Conservation (phyloP, 176 grass and related monocot species). For the Areca catechu region DNA sequence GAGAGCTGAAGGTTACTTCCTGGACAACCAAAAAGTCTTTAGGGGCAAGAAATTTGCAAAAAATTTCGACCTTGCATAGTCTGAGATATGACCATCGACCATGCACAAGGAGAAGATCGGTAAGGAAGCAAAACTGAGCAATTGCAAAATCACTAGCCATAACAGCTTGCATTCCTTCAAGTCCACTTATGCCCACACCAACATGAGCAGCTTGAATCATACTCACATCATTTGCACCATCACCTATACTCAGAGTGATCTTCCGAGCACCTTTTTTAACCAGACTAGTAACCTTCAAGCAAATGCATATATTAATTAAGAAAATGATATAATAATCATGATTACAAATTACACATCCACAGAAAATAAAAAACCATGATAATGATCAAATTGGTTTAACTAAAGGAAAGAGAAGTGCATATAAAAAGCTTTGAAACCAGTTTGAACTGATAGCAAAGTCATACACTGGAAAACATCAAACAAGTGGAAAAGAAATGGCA, state of each 20-base stretch:
- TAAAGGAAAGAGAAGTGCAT: too few relatives aligned
- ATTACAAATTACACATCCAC: too few relatives aligned
- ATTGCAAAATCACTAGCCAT: slow-evolving; percentile 99
- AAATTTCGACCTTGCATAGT: slow-evolving; percentile 63
- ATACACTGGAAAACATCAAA: neutral
- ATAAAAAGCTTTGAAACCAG: too few relatives aligned
- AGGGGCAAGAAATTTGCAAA: too few relatives aligned
- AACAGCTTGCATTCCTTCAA: slow-evolving; percentile 99
- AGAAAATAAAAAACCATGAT: too few relatives aligned
- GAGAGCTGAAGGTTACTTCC: slow-evolving; percentile 9
- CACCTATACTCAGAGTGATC: slow-evolving; percentile 96
- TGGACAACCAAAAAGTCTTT: neutral
- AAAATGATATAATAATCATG: too few relatives aligned
- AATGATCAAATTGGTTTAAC: too few relatives aligned
- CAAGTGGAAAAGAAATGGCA: neutral
- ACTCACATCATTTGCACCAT: slow-evolving; percentile 99
- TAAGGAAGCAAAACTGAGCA: slow-evolving; percentile 90
- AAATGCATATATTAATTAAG: neutral
- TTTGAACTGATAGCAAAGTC: neutral
- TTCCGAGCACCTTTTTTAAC: slow-evolving; percentile 90
- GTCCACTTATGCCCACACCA: slow-evolving; percentile 94
- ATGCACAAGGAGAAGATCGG: slow-evolving; percentile 99
- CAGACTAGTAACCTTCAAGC: slow-evolving; percentile 81
- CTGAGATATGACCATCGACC: slow-evolving; percentile 95
- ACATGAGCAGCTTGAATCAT: slow-evolving; percentile 99